Conservation (phyloP, 345 rosid genomes). For the Citrus trifoliata region DNA sequence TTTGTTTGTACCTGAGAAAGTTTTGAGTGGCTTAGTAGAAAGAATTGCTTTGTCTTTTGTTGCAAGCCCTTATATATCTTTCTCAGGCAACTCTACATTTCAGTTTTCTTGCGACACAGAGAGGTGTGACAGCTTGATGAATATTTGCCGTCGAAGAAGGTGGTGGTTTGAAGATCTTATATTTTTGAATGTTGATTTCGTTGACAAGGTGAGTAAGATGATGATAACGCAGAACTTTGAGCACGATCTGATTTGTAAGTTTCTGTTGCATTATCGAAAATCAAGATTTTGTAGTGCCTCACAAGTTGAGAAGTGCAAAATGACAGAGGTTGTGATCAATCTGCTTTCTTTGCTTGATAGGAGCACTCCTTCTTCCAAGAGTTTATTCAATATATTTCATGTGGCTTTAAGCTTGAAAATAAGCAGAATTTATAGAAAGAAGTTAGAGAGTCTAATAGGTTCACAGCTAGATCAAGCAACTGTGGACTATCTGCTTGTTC, state of each 20-base stretch:
- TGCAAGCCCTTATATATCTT: constrained; percentile 25
- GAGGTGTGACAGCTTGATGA: constrained; percentile 30
- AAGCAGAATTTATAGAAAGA: constrained; percentile 13
- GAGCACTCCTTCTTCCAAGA: constrained; percentile 37
- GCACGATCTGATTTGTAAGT: constrained; percentile 29
- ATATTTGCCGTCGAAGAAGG: constrained; percentile 15
- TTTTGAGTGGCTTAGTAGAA: constrained; percentile 27
- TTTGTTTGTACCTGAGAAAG: constrained; percentile 29
- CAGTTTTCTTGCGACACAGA: constrained; percentile 30
- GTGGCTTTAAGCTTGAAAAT: constrained; percentile 25
- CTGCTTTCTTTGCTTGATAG: constrained; percentile 32
- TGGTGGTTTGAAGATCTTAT: constrained; percentile 54
- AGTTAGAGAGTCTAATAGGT: constrained; percentile 46
- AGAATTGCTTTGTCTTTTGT: constrained; percentile 27
- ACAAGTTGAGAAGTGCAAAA: constrained; percentile 25
- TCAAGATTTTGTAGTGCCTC: constrained; percentile 20
- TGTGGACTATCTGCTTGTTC: constrained; percentile 40
- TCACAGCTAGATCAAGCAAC: constrained; percentile 46
- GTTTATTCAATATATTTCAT: constrained; percentile 32
- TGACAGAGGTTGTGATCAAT: constrained; percentile 24
- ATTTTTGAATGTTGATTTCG: constrained; percentile 31
- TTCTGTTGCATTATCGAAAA: constrained; percentile 38
- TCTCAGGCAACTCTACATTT: constrained; percentile 31
- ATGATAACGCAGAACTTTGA: constrained; percentile 32
- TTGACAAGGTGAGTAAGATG: constrained; percentile 23